Conservation (phyloP, 2,329 filamentous ascomycete species). For the Harringtonia aguacate region DNA sequence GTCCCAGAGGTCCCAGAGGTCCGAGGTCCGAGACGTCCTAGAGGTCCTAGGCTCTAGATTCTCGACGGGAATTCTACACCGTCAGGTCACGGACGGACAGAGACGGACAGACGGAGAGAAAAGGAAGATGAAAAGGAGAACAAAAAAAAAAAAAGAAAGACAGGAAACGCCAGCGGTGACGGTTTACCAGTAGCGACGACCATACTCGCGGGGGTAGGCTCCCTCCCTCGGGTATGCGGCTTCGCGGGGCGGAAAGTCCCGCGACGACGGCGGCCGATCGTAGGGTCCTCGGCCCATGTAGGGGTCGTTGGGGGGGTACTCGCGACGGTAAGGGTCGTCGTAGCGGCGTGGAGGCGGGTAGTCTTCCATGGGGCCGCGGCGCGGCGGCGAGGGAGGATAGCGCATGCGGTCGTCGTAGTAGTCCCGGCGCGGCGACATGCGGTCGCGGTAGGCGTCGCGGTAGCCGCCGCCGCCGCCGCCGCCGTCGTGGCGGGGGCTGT, state of each 20-base stretch:
- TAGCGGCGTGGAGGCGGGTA: conserved; percentile 61
- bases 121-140: neutral
- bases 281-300: conserved; percentile 47
- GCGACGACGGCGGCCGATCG: conserved; percentile 38
- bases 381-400: conserved; percentile 72
- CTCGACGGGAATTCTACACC: conserved; percentile 1
- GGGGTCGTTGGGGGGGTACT: conserved; percentile 53
- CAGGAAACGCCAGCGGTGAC: too few species aligned
- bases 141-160: conserved; percentile 38
- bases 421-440: conserved; percentile 61
- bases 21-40: too few species aligned
- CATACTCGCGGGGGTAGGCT: conserved; percentile 28
- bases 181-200: conserved; percentile 35
- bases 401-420: conserved; percentile 80
- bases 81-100: neutral
- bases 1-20: neutral
- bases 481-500: conserved; percentile 63
- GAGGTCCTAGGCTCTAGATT: neutral
- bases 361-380: conserved; percentile 64
- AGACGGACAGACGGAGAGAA: neutral
- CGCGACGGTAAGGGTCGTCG: conserved; percentile 67
- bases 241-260: conserved; percentile 27
- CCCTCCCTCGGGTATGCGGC: conserved; percentile 33
- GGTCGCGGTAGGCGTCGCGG: conserved; percentile 73
- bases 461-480: conserved; percentile 19